phyloP scores from a whole-genome alignment of 495 filamentous ascomycete genomes.

The Geoglossum glabrum region DNA sequence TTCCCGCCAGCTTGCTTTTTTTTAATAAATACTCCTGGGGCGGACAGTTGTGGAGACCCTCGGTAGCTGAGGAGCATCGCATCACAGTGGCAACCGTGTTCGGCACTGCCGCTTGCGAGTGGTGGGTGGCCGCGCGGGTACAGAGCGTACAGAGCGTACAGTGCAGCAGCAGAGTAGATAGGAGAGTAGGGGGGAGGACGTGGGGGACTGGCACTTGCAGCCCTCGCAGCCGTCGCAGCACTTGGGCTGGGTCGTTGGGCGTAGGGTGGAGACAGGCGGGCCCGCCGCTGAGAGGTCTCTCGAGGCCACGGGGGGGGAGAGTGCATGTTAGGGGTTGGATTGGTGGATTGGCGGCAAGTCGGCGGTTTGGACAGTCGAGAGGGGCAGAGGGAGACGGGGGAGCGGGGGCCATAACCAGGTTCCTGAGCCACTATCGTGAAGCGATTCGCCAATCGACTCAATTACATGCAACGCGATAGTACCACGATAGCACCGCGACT shows the following conservation, averaged over 20 bases:
- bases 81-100: background rate
- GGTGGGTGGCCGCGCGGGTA: background rate
- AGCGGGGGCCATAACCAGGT: background rate
- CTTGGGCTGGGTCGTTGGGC: too few relatives aligned
- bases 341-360: too few relatives aligned
- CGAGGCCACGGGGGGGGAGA: too few relatives aligned
- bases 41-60: background rate
- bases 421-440: background rate
- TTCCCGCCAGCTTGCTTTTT: background rate
- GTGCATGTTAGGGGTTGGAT: too few relatives aligned
- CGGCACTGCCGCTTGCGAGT: background rate
- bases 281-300: too few relatives aligned
- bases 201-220: background rate
- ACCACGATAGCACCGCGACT: too few relatives aligned
- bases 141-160: background rate
- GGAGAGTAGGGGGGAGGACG: background rate
- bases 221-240: too few relatives aligned
- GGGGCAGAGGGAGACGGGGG: too few relatives aligned
- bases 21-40: background rate
- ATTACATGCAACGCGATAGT: background rate
- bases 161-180: background rate
- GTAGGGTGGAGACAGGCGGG: too few relatives aligned
- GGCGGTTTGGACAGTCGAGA: too few relatives aligned
- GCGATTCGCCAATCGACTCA: conserved; percentile 1
- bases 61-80: background rate